Base-by-base conservation (phyloP, 257 asterid genomes). In the Solanum virginianum region DNA sequence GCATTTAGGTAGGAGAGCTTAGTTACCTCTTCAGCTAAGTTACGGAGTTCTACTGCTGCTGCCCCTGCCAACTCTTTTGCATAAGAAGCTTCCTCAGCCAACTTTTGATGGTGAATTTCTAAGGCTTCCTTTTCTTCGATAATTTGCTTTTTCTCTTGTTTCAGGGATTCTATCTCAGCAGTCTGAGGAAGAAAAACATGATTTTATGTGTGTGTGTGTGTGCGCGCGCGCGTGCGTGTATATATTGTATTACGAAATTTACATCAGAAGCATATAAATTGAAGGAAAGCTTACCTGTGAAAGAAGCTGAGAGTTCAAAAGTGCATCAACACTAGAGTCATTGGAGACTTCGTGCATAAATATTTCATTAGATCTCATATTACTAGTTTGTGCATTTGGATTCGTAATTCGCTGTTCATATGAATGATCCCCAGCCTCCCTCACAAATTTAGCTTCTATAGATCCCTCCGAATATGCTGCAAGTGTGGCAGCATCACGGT, bases 61-160 rank as follows among this genome's bases (percentile, higher is more conserved):
- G 95, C 97, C 26, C 94, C 90, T 10, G 98, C 98, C 26, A 94
- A 91, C 87, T 94, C 96, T 88, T 91, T 94, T 16, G 98, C 98
- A 80, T 94, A 93, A 22, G 90, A 89, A 85, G 96, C 93, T 90
- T 94, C 98, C 74, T 91, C 94, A 7, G 91, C 86, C 79, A 93
- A 92, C 84, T 94, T 88, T 88, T 87, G 90, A 87, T 88, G 84
- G 81, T 90, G 92, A 85, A 90, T 88, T 91, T 93, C 91, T 70
- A 94, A 88, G 20, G 91, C 93, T 59, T 90, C 94, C 85, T 90
- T 93, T 88, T 92, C 95, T 91, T 91, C 92, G 3, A 80, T 71
- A 69, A 92, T 90, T 87, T 90, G 90, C 74, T 84, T 84, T 83
- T 89, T 94, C 89, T 91, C 97, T 92, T 91, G 96, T 89, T 89